Conservation (phyloP, 208 protist species). For the Acanthamoeba pearcei region DNA sequence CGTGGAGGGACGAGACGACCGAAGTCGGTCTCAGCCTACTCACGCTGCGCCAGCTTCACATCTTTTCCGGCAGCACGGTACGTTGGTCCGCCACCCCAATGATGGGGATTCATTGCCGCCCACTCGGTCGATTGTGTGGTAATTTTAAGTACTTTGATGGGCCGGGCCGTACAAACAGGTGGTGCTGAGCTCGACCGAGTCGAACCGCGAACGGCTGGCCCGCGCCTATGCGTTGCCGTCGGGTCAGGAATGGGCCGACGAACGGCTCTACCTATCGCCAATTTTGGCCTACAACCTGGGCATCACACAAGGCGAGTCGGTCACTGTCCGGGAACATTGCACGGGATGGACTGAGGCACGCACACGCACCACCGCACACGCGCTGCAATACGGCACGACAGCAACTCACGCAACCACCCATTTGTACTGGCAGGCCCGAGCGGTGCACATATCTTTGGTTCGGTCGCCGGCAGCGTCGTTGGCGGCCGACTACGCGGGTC, state of each 20-base stretch:
- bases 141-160: too few relatives aligned
- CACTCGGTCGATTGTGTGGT: too few relatives aligned
- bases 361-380: not conserved
- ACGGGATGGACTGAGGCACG: not conserved
- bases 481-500: not conserved
- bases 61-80: slow-evolving; percentile 69
- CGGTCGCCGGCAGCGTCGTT: not conserved
- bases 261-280: slow-evolving; percentile 57
- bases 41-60: slow-evolving; percentile 25
- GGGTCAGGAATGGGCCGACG: not conserved
- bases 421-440: slow-evolving; percentile 28
- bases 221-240: slow-evolving; percentile 14
- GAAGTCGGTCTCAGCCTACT: slow-evolving; percentile 37
- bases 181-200: not conserved
- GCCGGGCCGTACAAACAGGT: not conserved
- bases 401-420: not conserved
- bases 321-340: not conserved
- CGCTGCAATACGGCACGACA: not conserved
- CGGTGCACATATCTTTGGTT: slow-evolving; percentile 29
- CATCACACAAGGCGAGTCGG: not conserved
- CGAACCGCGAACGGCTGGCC: not conserved
- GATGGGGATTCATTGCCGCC: not conserved
- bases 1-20: slow-evolving; percentile 48
- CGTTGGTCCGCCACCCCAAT: not conserved
- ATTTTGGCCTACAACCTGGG: slow-evolving; percentile 65